Base-by-base conservation (phyloP, 192 early-diverging fungal species). In the Coemansia sp. region DNA sequence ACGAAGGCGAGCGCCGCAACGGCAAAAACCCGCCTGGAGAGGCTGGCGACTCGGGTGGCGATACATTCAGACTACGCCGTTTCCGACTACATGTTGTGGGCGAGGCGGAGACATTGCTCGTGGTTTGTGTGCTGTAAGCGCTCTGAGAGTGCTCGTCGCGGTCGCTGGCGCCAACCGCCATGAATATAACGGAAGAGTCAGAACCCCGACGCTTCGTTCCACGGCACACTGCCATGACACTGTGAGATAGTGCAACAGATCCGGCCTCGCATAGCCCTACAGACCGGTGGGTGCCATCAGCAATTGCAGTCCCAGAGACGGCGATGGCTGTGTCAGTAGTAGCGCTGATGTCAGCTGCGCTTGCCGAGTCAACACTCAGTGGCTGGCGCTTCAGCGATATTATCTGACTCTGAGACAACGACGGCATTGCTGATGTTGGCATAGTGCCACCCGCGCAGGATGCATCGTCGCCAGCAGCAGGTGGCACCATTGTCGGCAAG, bases 151-250 rank as follows among this genome's bases (percentile, higher is more conserved):
- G 24, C 62, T 30, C 52, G 49, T 15, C 27, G 61, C n/a, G 22
- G 32, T 22, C 37, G 44, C 50, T 22, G 47, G 24, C 43, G 55
- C 44, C 64, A 16, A 74, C 60, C 0, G 71, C 66, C 72, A 80
- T 67, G 61, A 81, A 62, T 38, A 75, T 63, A 24, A 75, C 62
- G 7, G 73, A 74, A 7, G 73, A 73, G 52, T 81, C 78, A 10
- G 78, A 81, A 22, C 78, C 78, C 41, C 78, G 78, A 29, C 78
- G 78, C 60, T 81, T 81, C 20, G 65, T 75, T n/a, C 73, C 78
- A 20, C 76, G 63, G 15, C 58, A 27, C n/a, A 49, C 61, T 47
- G 58, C 41, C 30, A 45, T 55, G 45, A 50, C 49, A 12, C 49
- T 18, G 49, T 50, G 49, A 10, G 49, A 20, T 20, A 50, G 49